Conservation (phyloP, 495 filamentous ascomycete species). For the Aspergillus incahuasiensis region DNA sequence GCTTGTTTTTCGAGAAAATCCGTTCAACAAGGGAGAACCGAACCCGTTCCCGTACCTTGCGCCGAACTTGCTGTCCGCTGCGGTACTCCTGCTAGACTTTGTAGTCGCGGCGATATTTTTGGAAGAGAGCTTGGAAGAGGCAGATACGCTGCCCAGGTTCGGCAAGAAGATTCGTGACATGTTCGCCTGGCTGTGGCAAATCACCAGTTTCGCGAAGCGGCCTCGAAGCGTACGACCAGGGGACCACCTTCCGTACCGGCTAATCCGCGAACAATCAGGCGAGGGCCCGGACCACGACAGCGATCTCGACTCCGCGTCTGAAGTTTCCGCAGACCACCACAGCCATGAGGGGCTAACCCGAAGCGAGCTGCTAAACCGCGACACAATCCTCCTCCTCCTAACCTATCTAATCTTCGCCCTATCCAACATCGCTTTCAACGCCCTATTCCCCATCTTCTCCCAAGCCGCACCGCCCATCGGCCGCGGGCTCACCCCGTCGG, state of each 20-base stretch:
- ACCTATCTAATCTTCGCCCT: conserved; percentile 88
- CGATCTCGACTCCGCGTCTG: conserved; percentile 41
- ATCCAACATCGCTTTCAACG: conserved; percentile 83
- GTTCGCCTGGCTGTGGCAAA: conserved; percentile 72
- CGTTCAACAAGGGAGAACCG: conserved; percentile 44
- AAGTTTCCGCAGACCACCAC: conserved; percentile 33
- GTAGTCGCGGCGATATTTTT: conserved; percentile 69
- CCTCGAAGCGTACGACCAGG: conserved; percentile 55
- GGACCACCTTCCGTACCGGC: conserved; percentile 16
- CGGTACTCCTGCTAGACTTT: conserved; percentile 67
- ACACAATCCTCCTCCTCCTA: conserved; percentile 71
- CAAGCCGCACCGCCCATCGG: conserved; percentile 69
- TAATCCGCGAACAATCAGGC: conserved; percentile 22
- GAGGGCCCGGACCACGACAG: conserved; percentile 36
- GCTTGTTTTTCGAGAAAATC: conserved; percentile 57
- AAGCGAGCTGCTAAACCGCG: conserved; percentile 62
- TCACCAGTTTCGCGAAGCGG: conserved; percentile 50
- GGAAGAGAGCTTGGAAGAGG: conserved; percentile 82
- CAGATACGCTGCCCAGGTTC: conserved; percentile 57
- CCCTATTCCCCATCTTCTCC: conserved; percentile 87
- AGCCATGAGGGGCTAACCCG: conserved; percentile 36
- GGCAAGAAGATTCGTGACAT: conserved; percentile 53
- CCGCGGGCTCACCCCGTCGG: conserved; percentile 65
- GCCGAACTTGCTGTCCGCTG: conserved; percentile 74
- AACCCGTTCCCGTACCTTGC: conserved; percentile 76